Percentiles rank a stretch among this genome's conserved stretches.
Evolutionary conservation across 306 rosid genomes (phyloP).

Genomic region (Casuarina equisetifolia): DNA sequence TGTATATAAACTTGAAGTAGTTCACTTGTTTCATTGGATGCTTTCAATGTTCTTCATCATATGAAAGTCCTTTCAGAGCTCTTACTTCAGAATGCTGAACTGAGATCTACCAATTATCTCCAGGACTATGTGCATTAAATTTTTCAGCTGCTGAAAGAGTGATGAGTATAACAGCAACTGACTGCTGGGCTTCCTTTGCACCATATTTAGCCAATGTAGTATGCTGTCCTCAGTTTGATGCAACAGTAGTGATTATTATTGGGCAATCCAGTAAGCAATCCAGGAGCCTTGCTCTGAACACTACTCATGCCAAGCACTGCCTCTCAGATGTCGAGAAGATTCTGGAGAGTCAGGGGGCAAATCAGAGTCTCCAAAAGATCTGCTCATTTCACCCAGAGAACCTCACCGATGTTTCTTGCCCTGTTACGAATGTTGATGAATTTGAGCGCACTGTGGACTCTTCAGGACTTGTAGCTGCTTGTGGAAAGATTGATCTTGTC

Average conservation of each 20-base stretch:
- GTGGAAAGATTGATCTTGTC: conserved; percentile 55
- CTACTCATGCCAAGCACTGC: conserved; percentile 55
- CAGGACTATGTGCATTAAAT: conserved; percentile 57
- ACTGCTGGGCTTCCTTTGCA: conserved; percentile 68
- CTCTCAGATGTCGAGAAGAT: conserved; percentile 63
- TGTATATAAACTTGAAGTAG: neutral
- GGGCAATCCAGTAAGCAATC: conserved; percentile 63
- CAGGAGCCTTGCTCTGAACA: conserved; percentile 54
- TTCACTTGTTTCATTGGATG: neutral
- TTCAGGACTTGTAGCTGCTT: conserved; percentile 58
- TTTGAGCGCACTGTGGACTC: conserved; percentile 58
- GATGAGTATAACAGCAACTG: conserved; percentile 53
- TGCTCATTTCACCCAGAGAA: conserved; percentile 49
- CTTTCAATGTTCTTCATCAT: neutral
- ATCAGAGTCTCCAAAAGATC: conserved; percentile 37
- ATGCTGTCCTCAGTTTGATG: conserved; percentile 69
- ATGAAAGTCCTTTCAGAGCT: neutral
- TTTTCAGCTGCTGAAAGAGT: conserved; percentile 42
- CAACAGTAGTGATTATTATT: conserved; percentile 48
- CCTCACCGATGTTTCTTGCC: conserved; percentile 64
- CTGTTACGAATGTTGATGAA: conserved; percentile 42
- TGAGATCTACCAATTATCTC: conserved; percentile 9
- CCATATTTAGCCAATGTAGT: conserved; percentile 66
- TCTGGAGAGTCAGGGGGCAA: conserved; percentile 61
- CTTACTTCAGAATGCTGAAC: neutral